Evolutionary conservation across 2,329 filamentous ascomycete genomes (phyloP), one percentile per base, ranked within the genome.

Genomic region (Fusarium odoratissimum): DNA sequence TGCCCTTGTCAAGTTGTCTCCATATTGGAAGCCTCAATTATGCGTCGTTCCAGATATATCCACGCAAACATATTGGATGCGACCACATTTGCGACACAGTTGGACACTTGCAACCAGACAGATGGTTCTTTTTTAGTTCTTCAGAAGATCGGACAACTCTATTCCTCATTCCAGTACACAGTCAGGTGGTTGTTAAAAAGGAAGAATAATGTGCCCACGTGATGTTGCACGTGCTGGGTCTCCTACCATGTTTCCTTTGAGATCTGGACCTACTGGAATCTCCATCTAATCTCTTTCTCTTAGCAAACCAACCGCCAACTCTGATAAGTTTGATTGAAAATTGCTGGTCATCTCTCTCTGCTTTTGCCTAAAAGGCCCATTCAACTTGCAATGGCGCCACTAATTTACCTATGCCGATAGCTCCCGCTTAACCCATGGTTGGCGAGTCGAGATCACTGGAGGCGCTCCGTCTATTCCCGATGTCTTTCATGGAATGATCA

Each of bases 381-480:
- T 57, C 30, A 11, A 41, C n/a, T 60, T 13, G 37, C 33, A 21
- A 56, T 63, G 60, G 71, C 68, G 67, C 58, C 64, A 72, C 67
- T 30, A 51, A 51, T 42, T 51, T 51, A 25, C 48, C 28, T 40
- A 40, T 40, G 42, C 60, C 60, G 57, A 66, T 46, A 60, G 54
- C 56, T 72, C 31, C 71, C 71, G 60, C 56, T 37, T 49, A 49
- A 56, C 31, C 45, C 61, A 41, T 61, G 48, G 38, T 57, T 52
- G 28, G 28, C 60, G 57, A 51, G 58, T 49, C n/a, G 56, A 58
- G 31, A 40, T 35, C 25, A 55, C 57, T 30, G 28, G 52, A 56
- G 41, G 38, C 37, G 60, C 54, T 69, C 72, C 72, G 72, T 74
- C 57, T 67, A 69, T 66, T 74, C 55, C 72, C 72, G 72, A 72